Base-by-base conservation (phyloP, 371 early-diverging fungal species). In the Mucor racemosus region DNA sequence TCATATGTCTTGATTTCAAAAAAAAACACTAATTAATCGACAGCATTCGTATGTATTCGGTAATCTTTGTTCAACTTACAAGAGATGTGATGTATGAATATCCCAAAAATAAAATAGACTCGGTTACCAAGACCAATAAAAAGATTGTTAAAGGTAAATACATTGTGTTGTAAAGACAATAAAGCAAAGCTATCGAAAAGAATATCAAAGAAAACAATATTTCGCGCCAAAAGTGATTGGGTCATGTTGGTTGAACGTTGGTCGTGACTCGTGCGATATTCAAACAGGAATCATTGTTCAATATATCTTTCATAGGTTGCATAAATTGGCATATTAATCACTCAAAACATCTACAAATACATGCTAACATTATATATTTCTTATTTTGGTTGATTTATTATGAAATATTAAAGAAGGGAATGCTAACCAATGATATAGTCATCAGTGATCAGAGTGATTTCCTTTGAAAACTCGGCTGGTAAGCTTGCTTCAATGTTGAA, bases 311-410 rank as follows among this genome's bases (percentile, higher is more conserved):
- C 26, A 26, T 13, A 44, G 15, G 44, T 17, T 44, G 44, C n/a
- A 44, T 44, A 15, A 44, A 5, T 44, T 7, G 8, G n/a, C n/a
- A 17, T 6, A 5, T 42, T 14, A 38, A 38, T 38, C 38, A 38
- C 76, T 92, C 93, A 61, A 97, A 97, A 85, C 10, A 95, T 88
- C 91, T 41, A 96, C 95, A 58, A 97, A 85, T 46, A 97, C 90
- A 65, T 90, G 91, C 91, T 92, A 17, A 26, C 3, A 26, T 26
- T 26, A 26, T 26, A 3, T 26, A 26, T 26, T 26, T 26, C 3
- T 26, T 26, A 26, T 26, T 26, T 26, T 26, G 3, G 3, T 26
- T 26, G 3, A 26, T 26, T 26, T 26, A 26, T 26, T 26, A 26
- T 26, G 26, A 26, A 26, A 26, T 26, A 26, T 26, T 26, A 3